phyloP scores from a whole-genome alignment of 208 protist genomes.

The Leishmania arabica region DNA sequence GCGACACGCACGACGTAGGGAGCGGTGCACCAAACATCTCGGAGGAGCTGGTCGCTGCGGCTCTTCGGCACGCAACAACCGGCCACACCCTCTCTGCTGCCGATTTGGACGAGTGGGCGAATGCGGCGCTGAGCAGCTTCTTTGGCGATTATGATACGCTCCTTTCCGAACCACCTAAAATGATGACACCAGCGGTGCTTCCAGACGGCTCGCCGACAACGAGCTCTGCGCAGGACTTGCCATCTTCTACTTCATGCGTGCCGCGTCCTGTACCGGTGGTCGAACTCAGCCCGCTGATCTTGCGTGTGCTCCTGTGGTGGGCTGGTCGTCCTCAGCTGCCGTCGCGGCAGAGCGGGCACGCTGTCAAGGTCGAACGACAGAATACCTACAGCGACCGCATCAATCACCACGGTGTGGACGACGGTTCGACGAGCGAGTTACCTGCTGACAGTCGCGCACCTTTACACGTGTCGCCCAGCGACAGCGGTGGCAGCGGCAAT shows the following conservation, averaged over 20 bases:
- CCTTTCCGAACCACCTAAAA: constrained; percentile 1
- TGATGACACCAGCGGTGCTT: background rate
- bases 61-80: background rate
- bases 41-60: background rate
- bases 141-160: constrained; percentile 1
- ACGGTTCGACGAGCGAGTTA: background rate
- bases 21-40: background rate
- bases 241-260: background rate
- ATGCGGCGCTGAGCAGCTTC: background rate
- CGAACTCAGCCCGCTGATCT: constrained; percentile 28
- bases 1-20: background rate
- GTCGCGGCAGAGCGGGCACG: background rate
- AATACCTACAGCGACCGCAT: background rate
- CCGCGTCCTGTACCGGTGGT: constrained; percentile 5
- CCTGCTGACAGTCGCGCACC: background rate
- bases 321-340: constrained; percentile 20
- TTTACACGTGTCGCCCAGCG: background rate
- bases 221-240: background rate
- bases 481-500: background rate
- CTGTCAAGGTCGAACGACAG: background rate
- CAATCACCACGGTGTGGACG: background rate
- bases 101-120: background rate
- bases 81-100: background rate
- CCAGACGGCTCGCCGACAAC: constrained; percentile 2
- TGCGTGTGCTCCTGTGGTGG: constrained; percentile 36